Conservation (phyloP, 2,329 filamentous ascomycete species). For the Sporothrix phasma region DNA sequence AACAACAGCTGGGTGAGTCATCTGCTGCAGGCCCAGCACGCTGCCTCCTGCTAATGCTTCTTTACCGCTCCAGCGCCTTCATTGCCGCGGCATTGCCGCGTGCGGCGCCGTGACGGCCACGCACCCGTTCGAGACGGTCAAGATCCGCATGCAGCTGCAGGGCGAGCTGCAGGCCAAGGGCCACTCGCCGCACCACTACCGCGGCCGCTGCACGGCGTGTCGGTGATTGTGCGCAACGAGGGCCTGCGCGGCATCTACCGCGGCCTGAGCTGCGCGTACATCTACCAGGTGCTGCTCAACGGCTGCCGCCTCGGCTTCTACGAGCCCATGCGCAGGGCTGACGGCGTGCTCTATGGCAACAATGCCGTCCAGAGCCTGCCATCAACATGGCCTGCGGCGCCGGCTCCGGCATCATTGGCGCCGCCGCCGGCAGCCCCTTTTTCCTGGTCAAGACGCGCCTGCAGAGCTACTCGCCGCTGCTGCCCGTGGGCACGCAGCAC, state of each 20-base stretch:
- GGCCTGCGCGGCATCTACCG: slow-evolving; percentile 77
- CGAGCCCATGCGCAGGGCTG: slow-evolving; percentile 76
- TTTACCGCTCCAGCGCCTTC: slow-evolving; percentile 54
- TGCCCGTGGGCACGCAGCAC: slow-evolving; percentile 96
- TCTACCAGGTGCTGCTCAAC: slow-evolving; percentile 94
- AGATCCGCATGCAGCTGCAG: slow-evolving; percentile 95
- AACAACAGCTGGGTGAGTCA: slow-evolving; percentile 18
- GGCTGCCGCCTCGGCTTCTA: slow-evolving; percentile 96
- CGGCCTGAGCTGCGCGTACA: slow-evolving; percentile 82
- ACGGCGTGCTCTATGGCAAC: slow-evolving; percentile 62
- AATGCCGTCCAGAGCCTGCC: slow-evolving; percentile 66
- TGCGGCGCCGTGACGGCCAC: slow-evolving; percentile 96
- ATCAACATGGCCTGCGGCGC: slow-evolving; percentile 94
- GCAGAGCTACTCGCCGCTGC: slow-evolving; percentile 85
- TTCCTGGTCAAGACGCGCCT: slow-evolving; percentile 96
- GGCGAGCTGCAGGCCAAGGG: slow-evolving; percentile 85
- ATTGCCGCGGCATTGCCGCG: slow-evolving; percentile 89
- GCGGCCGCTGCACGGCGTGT: slow-evolving; percentile 80
- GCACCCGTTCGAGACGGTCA: slow-evolving; percentile 96
- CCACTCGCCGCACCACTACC: slow-evolving; percentile 79
- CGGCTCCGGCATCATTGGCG: slow-evolving; percentile 78
- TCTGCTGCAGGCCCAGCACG: not conserved
- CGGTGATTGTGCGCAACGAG: slow-evolving; percentile 84
- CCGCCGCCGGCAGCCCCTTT: slow-evolving; percentile 87
- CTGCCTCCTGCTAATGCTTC: not conserved